Conservation (phyloP, 2,329 filamentous ascomycete genomes). For the Monosporascus sp. region DNA sequence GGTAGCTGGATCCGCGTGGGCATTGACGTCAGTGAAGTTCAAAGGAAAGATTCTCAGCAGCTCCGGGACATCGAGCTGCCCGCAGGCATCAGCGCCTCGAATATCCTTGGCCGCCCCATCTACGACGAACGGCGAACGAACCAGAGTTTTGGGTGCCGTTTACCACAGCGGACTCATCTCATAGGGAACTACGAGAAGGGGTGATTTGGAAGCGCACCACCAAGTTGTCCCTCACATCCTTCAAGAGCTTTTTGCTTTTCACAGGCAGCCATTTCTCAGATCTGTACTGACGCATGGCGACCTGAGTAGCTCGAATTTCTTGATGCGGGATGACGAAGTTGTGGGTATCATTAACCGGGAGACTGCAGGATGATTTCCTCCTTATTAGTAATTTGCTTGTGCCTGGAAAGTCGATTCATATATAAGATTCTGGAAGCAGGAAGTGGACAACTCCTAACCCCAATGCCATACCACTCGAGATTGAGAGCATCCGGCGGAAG, state of each 20-base stretch:
- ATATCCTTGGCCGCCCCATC: constrained; percentile 21
- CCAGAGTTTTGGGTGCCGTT: constrained; percentile 17
- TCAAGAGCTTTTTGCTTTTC: too few species aligned
- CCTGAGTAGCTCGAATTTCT: too few species aligned
- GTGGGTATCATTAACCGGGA: background rate
- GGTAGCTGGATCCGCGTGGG: constrained; percentile 2
- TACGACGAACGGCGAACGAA: constrained; percentile 22
- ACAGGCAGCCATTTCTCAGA: too few species aligned
- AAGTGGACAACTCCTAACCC: constrained; percentile 12
- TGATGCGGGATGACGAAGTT: too few species aligned
- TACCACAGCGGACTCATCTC: constrained; percentile 25
- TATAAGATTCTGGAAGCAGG: constrained; percentile 10
- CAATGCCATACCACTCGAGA: constrained; percentile 10
- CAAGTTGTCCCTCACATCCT: too few species aligned
- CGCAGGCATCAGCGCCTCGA: constrained; percentile 11
- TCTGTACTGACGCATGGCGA: too few species aligned
- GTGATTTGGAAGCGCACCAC: too few species aligned
- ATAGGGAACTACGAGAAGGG: constrained; percentile 24
- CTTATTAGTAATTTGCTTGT: constrained; percentile 16
- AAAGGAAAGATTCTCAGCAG: constrained; percentile 14
- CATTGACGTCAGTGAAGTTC: constrained; percentile 2
- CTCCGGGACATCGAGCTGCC: constrained; percentile 18
- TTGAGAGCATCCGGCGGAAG: constrained; percentile 11
- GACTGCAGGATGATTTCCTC: background rate
- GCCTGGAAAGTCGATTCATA: constrained; percentile 11